These are phyloP conservation scores for Passalora sequoiae DNA, from an alignment of 2,329 filamentous ascomycete species.

Conservation along the genomic window DNA sequence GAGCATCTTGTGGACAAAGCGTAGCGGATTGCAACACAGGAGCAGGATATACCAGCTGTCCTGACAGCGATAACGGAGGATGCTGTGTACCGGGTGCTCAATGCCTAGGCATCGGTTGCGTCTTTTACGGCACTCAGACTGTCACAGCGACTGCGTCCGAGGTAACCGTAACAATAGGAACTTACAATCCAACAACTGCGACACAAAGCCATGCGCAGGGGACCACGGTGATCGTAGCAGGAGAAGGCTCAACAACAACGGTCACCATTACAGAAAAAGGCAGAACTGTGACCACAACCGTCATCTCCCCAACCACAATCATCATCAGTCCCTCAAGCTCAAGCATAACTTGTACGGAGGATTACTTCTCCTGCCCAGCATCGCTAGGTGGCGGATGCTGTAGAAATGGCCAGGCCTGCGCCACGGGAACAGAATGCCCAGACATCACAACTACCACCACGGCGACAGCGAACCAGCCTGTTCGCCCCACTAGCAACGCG, in stretches of 20 bases:
- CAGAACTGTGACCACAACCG: conserved; percentile 28
- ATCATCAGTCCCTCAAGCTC: conserved; percentile 23
- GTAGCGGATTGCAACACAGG: conserved; percentile 57
- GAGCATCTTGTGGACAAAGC: conserved; percentile 57
- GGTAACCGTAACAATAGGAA: conserved; percentile 23
- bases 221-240: conserved; percentile 17
- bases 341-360: conserved; percentile 38
- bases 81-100: conserved; percentile 70
- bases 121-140: conserved; percentile 37
- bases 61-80: conserved; percentile 61
- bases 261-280: conserved; percentile 28
- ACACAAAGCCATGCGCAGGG: neutral
- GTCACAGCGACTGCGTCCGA: conserved; percentile 25
- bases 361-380: conserved; percentile 43
- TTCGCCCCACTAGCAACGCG: conserved; percentile 38
- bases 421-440: conserved; percentile 35
- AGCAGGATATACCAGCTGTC: conserved; percentile 59
- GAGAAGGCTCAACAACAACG: conserved; percentile 24
- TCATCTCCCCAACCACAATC: conserved; percentile 28
- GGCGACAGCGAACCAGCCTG: conserved; percentile 37
- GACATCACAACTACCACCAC: conserved; percentile 32
- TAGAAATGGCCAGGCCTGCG: conserved; percentile 42
- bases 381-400: conserved; percentile 49
- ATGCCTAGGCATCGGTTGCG: conserved; percentile 67
- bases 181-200: conserved; percentile 9